Percentiles rank a stretch among this genome's conserved stretches.
Evolutionary conservation across 176 grass and related monocot species (phyloP).

Genomic region (Oryza brachyantha): DNA sequence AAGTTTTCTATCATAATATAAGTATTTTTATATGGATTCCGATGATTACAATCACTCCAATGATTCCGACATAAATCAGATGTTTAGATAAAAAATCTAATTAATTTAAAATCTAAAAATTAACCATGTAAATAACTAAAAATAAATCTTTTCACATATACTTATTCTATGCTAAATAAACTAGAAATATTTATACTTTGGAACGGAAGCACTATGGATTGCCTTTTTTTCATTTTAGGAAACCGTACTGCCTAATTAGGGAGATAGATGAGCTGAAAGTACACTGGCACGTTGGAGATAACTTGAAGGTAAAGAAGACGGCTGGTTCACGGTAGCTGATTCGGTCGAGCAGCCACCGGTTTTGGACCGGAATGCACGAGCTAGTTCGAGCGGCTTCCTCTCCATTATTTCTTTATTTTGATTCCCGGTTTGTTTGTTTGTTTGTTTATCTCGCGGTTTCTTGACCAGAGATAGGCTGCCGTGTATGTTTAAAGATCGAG

Average conservation of each 20-base stretch:
- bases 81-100: too few species aligned
- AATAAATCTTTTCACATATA: too few species aligned
- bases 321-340: conserved; percentile 19
- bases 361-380: conserved; percentile 1
- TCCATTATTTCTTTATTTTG: neutral
- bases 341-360: conserved; percentile 11
- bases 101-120: too few species aligned
- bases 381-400: neutral
- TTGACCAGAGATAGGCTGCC: neutral
- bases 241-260: neutral
- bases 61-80: too few species aligned
- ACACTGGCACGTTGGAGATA: conserved; percentile 9
- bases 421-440: neutral
- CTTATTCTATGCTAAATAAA: too few species aligned
- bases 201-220: too few species aligned
- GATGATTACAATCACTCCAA: too few species aligned
- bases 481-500: neutral
- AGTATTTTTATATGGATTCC: too few species aligned
- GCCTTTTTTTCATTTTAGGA: neutral
- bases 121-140: too few species aligned
- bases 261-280: neutral
- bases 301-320: conserved; percentile 37
- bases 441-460: neutral
- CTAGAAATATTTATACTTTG: too few species aligned
- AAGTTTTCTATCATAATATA: too few species aligned